Conservation (phyloP, 176 grass and related monocot species). For the Aegilops sharonensis region DNA sequence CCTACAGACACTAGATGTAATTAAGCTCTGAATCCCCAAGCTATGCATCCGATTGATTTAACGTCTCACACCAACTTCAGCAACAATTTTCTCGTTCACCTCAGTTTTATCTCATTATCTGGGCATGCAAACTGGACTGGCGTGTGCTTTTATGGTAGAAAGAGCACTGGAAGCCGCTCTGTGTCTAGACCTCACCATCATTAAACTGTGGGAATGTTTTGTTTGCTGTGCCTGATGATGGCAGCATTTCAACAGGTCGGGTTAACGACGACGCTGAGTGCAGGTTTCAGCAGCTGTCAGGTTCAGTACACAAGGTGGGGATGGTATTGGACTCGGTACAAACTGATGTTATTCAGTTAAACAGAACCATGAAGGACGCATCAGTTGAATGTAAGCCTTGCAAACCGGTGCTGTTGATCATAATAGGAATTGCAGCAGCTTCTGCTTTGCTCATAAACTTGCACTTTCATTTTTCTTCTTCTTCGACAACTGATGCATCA, state of each 20-base stretch:
- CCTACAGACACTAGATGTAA: conserved; percentile 67
- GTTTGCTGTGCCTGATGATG: background rate
- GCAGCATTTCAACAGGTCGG: conserved; percentile 44
- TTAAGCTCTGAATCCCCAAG: conserved; percentile 23
- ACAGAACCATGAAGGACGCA: conserved; percentile 81
- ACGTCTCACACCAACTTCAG: conserved; percentile 1
- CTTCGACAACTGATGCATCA: conserved; percentile 4
- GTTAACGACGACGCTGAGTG: conserved; percentile 69
- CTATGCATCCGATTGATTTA: background rate
- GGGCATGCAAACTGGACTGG: background rate
- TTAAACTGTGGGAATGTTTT: background rate
- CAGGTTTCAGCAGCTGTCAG: conserved; percentile 71
- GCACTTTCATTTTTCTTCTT: background rate
- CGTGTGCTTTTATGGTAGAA: conserved; percentile 6
- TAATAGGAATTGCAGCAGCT: background rate
- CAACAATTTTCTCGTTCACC: background rate
- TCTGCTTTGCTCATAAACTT: conserved; percentile 13
- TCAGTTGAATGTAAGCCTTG: conserved; percentile 65
- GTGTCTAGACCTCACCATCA: background rate
- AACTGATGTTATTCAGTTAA: conserved; percentile 73
- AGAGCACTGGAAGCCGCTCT: background rate
- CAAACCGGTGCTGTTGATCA: background rate
- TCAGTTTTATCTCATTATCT: background rate
- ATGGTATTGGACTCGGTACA: conserved; percentile 73
- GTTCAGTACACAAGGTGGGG: conserved; percentile 53